Base-by-base conservation (phyloP, 441 rosid species). In the Corymbia citriodora region DNA sequence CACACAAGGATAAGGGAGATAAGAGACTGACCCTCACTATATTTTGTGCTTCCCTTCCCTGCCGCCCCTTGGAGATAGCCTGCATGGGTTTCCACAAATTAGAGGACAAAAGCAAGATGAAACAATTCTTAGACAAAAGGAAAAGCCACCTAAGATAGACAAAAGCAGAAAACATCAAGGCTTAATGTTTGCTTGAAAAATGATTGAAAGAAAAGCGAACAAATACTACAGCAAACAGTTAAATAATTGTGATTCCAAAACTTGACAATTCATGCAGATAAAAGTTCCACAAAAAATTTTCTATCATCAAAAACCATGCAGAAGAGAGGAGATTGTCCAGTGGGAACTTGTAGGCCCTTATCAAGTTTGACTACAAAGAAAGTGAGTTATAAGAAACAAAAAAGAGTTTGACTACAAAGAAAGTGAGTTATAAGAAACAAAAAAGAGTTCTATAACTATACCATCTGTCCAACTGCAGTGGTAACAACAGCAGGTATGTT, bases 41-140 rank as follows among this genome's bases (percentile, higher is more conserved):
- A 91, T 98, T 98, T 88, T 96, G 99, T 6, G 99, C 99, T 92
- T 97, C 99, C 94, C 97, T 96, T 94, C 99, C 99, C 88, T 98
- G 99, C n/a, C 95, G 93, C 91, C 96, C 99, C 94, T 98, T 97
- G 14, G 99, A 96, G 91, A 96, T 92, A 63, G 95, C 96, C 98
- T 97, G 91, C 61, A 61, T 15, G 89, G 8, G 88, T 63, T 19
- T 14, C 89, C 40, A 88, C 88, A 68, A 49, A 90, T 86, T 79
- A 91, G 25, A n/a, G 31, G 50, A 79, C 52, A 79, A 45, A 79
- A 79, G 52, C 52, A 12, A 40, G n/a, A 48, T 40, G 52, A 45
- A 79, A 79, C 17, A 23, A 79, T 45, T 74, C 52, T 21, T 45
- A 40, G n/a, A 79, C 85, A 79, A 79, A 40, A 79, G n/a, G 85